Conservation (phyloP, 169 alveolate species). For the Eimeria tenella region DNA sequence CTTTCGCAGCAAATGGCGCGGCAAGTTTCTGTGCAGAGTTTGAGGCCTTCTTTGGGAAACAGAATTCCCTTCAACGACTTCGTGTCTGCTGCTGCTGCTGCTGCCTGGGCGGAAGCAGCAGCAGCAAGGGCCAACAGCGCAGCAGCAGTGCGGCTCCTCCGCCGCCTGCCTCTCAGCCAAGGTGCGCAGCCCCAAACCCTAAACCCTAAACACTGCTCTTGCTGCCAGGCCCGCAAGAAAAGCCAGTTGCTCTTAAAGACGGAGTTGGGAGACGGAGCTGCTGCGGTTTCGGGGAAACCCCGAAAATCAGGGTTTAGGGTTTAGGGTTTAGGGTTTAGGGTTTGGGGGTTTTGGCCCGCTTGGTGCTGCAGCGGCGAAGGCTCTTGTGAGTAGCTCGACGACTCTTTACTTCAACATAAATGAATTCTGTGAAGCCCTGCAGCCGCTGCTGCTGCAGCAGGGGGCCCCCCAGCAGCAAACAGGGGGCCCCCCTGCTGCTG, state of each 20-base stretch:
- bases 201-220: no score
- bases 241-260: no score
- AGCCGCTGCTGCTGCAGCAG: not conserved
- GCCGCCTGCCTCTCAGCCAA: not conserved
- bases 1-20: not conserved
- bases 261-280: no score
- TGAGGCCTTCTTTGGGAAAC: not conserved
- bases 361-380: not conserved
- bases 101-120: not conserved
- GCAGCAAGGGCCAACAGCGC: not conserved
- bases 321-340: constrained; percentile 20
- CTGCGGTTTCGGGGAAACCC: not conserved
- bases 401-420: not conserved
- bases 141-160: not conserved
- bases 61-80: not conserved
- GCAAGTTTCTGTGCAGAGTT: not conserved
- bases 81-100: not conserved
- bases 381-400: not conserved
- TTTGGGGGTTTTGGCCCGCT: not conserved
- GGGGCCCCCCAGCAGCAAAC: not conserved
- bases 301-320: not conserved
- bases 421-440: not conserved
- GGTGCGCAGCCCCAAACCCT: not conserved
- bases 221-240: no score
- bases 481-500: not conserved